Evolutionary conservation across 2,329 filamentous ascomycete genomes (phyloP).

Genomic region (Alternaria novae-zelandiae): DNA sequence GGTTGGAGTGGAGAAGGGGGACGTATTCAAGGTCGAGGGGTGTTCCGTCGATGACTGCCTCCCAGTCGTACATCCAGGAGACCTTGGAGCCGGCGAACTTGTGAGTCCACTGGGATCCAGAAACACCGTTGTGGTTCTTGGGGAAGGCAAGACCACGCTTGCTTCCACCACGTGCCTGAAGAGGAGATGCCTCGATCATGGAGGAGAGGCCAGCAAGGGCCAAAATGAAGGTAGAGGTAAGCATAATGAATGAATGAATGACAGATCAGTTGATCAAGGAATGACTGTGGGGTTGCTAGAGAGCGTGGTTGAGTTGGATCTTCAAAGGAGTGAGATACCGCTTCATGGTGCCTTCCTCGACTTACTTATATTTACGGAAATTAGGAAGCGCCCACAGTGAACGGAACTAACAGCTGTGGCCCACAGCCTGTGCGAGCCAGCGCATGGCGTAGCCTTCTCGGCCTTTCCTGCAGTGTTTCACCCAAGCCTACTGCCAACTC

Average conservation of each 20-base stretch:
- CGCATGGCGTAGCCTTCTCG: slow-evolving; percentile 16
- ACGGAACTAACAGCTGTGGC: slow-evolving; percentile 8
- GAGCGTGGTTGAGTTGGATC: slow-evolving; percentile 9
- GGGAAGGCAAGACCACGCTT: slow-evolving; percentile 43
- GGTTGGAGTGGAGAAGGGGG: slow-evolving; percentile 57
- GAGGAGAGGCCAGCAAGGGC: slow-evolving; percentile 39
- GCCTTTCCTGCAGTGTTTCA: slow-evolving; percentile 19
- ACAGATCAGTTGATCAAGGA: slow-evolving; percentile 11
- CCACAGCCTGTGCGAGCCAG: slow-evolving; percentile 11
- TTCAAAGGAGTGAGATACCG: background rate
- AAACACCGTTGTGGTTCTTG: slow-evolving; percentile 29
- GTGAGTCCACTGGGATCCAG: slow-evolving; percentile 31
- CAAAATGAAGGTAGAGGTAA: slow-evolving; percentile 32
- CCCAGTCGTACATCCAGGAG: slow-evolving; percentile 75
- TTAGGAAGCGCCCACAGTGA: slow-evolving; percentile 11
- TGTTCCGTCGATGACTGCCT: slow-evolving; percentile 50
- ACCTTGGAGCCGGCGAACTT: slow-evolving; percentile 46
- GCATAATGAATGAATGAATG: slow-evolving; percentile 22
- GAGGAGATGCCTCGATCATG: slow-evolving; percentile 35
- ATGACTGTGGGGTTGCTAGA: slow-evolving; percentile 22
- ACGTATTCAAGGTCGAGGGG: slow-evolving; percentile 63
- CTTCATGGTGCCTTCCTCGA: background rate
- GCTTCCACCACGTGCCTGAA: slow-evolving; percentile 28
- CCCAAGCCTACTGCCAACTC: slow-evolving; percentile 16
- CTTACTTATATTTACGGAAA: slow-evolving; percentile 22